Conservation (phyloP, 139 green algal species). For the Raphidocelis subcapitata region DNA sequence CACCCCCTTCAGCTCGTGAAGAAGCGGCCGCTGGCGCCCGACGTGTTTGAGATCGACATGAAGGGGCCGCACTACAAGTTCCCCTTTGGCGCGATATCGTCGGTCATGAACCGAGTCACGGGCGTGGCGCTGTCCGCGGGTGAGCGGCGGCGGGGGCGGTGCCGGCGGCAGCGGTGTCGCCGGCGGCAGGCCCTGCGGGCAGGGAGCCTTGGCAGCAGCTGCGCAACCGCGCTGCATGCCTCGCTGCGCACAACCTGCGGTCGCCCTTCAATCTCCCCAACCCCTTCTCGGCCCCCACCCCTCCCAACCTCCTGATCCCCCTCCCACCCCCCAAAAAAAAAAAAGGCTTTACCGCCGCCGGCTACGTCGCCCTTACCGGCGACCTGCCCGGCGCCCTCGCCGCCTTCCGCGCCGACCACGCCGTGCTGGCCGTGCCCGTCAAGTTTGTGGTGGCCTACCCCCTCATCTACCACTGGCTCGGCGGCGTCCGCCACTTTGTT, state of each 20-base stretch:
- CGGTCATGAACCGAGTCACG: conserved; percentile 89
- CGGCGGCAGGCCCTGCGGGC: too few species aligned
- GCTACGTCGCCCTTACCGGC: conserved; percentile 66
- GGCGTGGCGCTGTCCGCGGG: conserved; percentile 73
- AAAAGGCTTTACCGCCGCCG: conserved; percentile 66
- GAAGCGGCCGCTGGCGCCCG: conserved; percentile 89
- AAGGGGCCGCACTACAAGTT: conserved; percentile 89
- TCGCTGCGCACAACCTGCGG: too few species aligned
- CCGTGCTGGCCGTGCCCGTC: conserved; percentile 66
- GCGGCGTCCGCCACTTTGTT: conserved; percentile 76
- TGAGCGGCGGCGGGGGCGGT: conserved; percentile 35
- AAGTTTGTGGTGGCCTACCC: conserved; percentile 78
- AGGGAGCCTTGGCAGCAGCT: too few species aligned
- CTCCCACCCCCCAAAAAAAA: too few species aligned
- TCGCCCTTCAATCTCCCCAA: not conserved
- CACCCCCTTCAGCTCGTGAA: conserved; percentile 59
- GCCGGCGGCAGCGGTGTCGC: too few species aligned
- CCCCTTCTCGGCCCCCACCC: too few species aligned
- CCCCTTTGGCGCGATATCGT: conserved; percentile 78
- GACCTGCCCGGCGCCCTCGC: conserved; percentile 64
- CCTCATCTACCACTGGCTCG: conserved; percentile 92
- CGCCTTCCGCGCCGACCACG: conserved; percentile 49
- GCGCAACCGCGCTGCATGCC: too few species aligned
- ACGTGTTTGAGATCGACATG: conserved; percentile 86
- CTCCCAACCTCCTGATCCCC: too few species aligned